A percentile compares a stretch with the other conserved stretches of the same genome.
phyloP scores from a whole-genome alignment of 495 filamentous ascomycete genomes.

The Penicillium macrosclerotiorum region DNA sequence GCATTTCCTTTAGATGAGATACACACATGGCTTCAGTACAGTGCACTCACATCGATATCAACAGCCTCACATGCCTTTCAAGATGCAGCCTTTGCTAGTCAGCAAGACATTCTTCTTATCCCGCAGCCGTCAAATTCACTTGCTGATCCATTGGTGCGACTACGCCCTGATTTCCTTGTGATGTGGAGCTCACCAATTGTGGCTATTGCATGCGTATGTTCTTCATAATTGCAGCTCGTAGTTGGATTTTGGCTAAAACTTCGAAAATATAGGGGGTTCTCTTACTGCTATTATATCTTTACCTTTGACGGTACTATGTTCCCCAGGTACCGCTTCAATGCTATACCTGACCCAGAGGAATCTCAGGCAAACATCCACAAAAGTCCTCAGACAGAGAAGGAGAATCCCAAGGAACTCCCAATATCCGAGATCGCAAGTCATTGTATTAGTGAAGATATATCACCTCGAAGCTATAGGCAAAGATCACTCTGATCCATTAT shows the following conservation, averaged over 20 bases:
- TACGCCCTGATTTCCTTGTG: too few species aligned
- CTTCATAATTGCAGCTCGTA: not conserved
- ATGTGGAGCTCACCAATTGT: conserved; percentile 34
- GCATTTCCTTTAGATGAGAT: too few species aligned
- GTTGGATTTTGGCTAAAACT: not conserved
- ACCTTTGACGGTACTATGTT: conserved; percentile 38
- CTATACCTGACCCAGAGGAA: not conserved
- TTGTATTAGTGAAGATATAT: conserved; percentile 16
- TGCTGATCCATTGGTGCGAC: conserved; percentile 32
- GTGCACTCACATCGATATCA: not conserved
- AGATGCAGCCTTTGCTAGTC: conserved; percentile 19
- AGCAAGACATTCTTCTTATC: conserved; percentile 31
- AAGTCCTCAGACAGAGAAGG: conserved; percentile 7
- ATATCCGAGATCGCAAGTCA: conserved; percentile 10
- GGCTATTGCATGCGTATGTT: conserved; percentile 28
- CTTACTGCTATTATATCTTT: conserved; percentile 31
- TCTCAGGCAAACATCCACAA: not conserved
- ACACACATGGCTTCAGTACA: too few species aligned
- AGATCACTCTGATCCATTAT: conserved; percentile 21
- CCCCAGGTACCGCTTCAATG: conserved; percentile 25
- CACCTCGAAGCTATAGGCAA: conserved; percentile 23
- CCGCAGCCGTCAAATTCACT: conserved; percentile 26
- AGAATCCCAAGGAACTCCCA: conserved; percentile 4
- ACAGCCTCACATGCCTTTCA: conserved; percentile 15
- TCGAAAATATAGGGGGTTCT: conserved; percentile 18